These are phyloP conservation scores for Coprinopsis marcescibilis DNA, from an alignment of 768 basidiomycete species.

Conservation along the genomic window DNA sequence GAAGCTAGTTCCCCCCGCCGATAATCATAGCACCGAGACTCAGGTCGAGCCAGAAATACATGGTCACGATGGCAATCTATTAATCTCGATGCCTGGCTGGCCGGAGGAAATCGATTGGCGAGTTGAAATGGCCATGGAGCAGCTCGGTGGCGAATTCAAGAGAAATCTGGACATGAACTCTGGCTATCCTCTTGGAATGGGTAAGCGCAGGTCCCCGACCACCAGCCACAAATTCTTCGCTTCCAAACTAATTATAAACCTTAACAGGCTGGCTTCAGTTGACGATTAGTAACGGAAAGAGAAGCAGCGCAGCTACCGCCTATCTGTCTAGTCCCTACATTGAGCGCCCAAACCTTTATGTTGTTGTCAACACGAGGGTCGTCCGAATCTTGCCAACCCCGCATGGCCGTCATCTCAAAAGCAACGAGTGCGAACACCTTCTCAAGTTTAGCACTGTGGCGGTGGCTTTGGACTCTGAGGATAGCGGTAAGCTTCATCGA, in stretches of 20 bases:
- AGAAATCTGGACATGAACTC: slow-evolving; percentile 37
- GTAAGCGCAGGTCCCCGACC: slow-evolving; percentile 18
- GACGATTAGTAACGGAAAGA: slow-evolving; percentile 15
- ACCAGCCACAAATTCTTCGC: neutral
- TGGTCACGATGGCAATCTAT: slow-evolving; percentile 18
- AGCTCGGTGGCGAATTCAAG: slow-evolving; percentile 30
- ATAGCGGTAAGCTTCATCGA: slow-evolving; percentile 6
- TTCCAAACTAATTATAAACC: too few relatives aligned
- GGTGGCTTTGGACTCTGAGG: slow-evolving; percentile 11
- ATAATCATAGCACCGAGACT: slow-evolving; percentile 25
- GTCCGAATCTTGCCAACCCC: slow-evolving; percentile 14
- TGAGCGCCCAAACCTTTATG: slow-evolving; percentile 18
- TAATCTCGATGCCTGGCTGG: slow-evolving; percentile 22
- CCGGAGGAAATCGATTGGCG: slow-evolving; percentile 21
- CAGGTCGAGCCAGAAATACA: slow-evolving; percentile 27
- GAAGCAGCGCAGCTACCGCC: slow-evolving; percentile 22
- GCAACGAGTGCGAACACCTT: neutral
- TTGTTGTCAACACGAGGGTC: slow-evolving; percentile 19
- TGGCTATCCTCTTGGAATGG: slow-evolving; percentile 34
- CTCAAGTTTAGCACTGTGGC: slow-evolving; percentile 10
- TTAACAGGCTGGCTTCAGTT: slow-evolving; percentile 17
- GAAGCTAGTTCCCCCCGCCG: slow-evolving; percentile 21
- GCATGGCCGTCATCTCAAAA: too few relatives aligned
- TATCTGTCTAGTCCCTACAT: slow-evolving; percentile 19
- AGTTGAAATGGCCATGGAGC: slow-evolving; percentile 26